Evolutionary conservation across 2,329 filamentous ascomycete species (phyloP).

Genomic region (Lizonia empirigonia): DNA sequence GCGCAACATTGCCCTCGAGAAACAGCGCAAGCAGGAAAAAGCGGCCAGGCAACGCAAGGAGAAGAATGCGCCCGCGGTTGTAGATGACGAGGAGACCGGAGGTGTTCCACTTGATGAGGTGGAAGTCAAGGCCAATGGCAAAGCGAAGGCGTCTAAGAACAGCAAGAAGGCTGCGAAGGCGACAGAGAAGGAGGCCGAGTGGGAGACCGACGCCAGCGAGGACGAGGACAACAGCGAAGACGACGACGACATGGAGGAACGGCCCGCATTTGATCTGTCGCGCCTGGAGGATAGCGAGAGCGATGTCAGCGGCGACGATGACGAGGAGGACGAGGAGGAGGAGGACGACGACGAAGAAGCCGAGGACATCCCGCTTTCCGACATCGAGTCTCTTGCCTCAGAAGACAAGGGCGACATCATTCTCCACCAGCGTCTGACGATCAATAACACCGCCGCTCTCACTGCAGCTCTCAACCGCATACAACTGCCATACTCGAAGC

Average conservation of each 20-base stretch:
- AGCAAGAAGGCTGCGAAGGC: constrained; percentile 42
- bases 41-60: constrained; percentile 57
- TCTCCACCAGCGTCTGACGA: constrained; percentile 89
- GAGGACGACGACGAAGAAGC: constrained; percentile 75
- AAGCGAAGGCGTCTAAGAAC: constrained; percentile 39
- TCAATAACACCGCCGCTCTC: constrained; percentile 94
- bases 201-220: constrained; percentile 42
- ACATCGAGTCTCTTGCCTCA: constrained; percentile 77
- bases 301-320: constrained; percentile 44
- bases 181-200: constrained; percentile 35
- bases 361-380: constrained; percentile 87
- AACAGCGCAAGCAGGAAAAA: constrained; percentile 72
- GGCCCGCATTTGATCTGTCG: constrained; percentile 34
- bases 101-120: constrained; percentile 40
- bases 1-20: constrained; percentile 74
- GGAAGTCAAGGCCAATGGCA: constrained; percentile 36
- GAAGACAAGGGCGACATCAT: constrained; percentile 86
- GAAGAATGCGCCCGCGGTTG: constrained; percentile 30
- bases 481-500: constrained; percentile 68
- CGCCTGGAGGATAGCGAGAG: constrained; percentile 51
- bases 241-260: constrained; percentile 37
- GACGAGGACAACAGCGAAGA: constrained; percentile 47
- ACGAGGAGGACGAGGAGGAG: constrained; percentile 58
- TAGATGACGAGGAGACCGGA: constrained; percentile 32
- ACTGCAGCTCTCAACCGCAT: constrained; percentile 80